Evolutionary conservation across 2,329 filamentous ascomycete genomes (phyloP).

Genomic region (Ascochyta fabae): DNA sequence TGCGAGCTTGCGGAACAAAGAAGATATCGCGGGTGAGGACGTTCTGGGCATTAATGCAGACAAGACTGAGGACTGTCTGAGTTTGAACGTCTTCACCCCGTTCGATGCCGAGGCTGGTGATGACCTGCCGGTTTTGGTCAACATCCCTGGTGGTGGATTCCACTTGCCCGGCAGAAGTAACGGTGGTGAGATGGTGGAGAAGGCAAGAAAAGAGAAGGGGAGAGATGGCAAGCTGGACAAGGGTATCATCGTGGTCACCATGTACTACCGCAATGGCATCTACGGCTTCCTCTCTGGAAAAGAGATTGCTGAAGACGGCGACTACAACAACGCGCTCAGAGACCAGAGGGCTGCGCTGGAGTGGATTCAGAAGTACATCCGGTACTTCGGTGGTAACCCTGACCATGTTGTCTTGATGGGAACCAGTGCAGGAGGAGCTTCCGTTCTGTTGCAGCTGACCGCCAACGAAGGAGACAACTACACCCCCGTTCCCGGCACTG

Average conservation of each 20-base stretch:
- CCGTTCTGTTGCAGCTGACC: conserved; percentile 38
- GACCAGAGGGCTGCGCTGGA: conserved; percentile 50
- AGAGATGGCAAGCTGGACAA: conserved; percentile 38
- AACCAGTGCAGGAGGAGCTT: conserved; percentile 42
- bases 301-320: conserved; percentile 46
- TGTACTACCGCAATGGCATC: conserved; percentile 49
- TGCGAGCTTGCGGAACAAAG: conserved; percentile 29
- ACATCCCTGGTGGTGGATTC: conserved; percentile 56
- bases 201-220: conserved; percentile 36
- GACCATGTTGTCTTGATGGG: conserved; percentile 56
- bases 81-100: conserved; percentile 47
- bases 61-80: conserved; percentile 52
- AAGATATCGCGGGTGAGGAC: conserved; percentile 36
- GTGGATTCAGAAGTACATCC: conserved; percentile 52
- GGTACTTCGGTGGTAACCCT: conserved; percentile 55
- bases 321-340: conserved; percentile 46
- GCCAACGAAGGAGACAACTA: conserved; percentile 41
- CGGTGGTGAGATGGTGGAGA: conserved; percentile 41
- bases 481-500: conserved; percentile 34
- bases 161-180: conserved; percentile 45
- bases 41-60: conserved; percentile 36
- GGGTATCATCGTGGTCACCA: conserved; percentile 41
- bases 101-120: conserved; percentile 42
- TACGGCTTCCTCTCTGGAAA: conserved; percentile 55
- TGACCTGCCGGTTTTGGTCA: conserved; percentile 50